A percentile compares a stretch with the other conserved stretches of the same genome.
Conservation (phyloP, 1,139 yeast genomes). For the Kodamaea suecica region DNA sequence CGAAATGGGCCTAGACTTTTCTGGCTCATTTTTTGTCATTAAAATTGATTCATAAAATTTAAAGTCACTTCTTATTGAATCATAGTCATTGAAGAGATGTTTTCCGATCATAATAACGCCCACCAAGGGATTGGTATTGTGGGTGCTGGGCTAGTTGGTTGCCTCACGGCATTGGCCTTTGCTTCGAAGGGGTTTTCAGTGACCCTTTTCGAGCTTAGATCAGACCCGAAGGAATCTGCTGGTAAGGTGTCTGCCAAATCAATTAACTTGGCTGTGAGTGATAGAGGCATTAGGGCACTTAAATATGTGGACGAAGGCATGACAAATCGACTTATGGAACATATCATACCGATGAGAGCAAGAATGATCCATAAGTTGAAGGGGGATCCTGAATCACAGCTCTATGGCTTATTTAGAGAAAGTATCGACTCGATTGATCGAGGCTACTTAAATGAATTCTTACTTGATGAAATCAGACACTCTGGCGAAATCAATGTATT, state of each 20-base stretch:
- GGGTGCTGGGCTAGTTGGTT: slow-evolving; percentile 90
- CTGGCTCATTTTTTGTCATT: background rate
- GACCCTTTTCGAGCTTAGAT: slow-evolving; percentile 59
- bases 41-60: no score
- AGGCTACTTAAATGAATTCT: slow-evolving; percentile 57
- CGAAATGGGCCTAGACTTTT: background rate
- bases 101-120: slow-evolving; percentile 8
- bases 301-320: slow-evolving; percentile 57
- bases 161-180: slow-evolving; percentile 79
- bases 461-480: slow-evolving; percentile 60
- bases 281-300: slow-evolving; percentile 75
- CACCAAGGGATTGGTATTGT: slow-evolving; percentile 47
- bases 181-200: slow-evolving; percentile 73
- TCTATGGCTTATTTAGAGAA: slow-evolving; percentile 83
- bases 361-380: slow-evolving; percentile 77
- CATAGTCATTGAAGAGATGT: slow-evolving; percentile 1
- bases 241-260: slow-evolving; percentile 43
- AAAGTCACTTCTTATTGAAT: background rate
- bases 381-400: slow-evolving; percentile 68
- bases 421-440: slow-evolving; percentile 84
- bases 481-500: slow-evolving; percentile 40
- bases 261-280: slow-evolving; percentile 83
- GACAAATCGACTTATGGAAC: slow-evolving; percentile 53
- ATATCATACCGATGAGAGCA: slow-evolving; percentile 81
- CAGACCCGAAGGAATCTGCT: slow-evolving; percentile 31